phyloP scores from a whole-genome alignment of 257 asterid genomes.

The Solanum acaule region DNA sequence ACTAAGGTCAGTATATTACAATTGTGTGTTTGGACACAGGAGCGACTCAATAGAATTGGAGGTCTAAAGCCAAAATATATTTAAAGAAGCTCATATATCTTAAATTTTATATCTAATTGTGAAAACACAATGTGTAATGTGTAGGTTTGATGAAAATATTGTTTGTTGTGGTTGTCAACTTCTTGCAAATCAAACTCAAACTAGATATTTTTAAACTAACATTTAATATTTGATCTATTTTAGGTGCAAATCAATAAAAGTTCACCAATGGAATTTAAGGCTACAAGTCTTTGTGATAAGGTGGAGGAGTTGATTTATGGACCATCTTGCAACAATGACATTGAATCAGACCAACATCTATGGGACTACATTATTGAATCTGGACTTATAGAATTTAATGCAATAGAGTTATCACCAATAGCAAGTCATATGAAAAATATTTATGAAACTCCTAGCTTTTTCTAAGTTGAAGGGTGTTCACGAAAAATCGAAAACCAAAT shows the following conservation, averaged over 20 bases:
- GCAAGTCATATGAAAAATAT: neutral
- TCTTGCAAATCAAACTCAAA: neutral
- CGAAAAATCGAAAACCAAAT: neutral
- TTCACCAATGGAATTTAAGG: constrained; percentile 11
- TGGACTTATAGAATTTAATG: constrained; percentile 11
- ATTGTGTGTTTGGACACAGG: neutral
- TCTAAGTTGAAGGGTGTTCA: neutral
- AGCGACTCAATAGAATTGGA: neutral
- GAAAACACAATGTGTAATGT: neutral
- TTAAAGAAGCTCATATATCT: neutral
- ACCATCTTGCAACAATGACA: constrained; percentile 1
- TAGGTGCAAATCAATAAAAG: constrained; percentile 12
- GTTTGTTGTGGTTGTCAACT: neutral
- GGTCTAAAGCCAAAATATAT: neutral
- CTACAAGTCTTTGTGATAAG: constrained; percentile 13
- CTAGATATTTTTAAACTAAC: neutral
- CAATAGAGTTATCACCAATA: neutral
- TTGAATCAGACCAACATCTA: constrained; percentile 16
- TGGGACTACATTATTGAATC: constrained; percentile 32
- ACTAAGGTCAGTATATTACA: constrained; percentile 12
- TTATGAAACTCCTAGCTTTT: neutral
- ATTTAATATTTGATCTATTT: neutral
- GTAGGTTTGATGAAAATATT: neutral
- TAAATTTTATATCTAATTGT: neutral
- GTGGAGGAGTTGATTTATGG: constrained; percentile 19